A percentile compares a stretch with the other conserved stretches of the same genome.
Conservation (phyloP, 768 basidiomycete species). For the Boletellus emodensis region DNA sequence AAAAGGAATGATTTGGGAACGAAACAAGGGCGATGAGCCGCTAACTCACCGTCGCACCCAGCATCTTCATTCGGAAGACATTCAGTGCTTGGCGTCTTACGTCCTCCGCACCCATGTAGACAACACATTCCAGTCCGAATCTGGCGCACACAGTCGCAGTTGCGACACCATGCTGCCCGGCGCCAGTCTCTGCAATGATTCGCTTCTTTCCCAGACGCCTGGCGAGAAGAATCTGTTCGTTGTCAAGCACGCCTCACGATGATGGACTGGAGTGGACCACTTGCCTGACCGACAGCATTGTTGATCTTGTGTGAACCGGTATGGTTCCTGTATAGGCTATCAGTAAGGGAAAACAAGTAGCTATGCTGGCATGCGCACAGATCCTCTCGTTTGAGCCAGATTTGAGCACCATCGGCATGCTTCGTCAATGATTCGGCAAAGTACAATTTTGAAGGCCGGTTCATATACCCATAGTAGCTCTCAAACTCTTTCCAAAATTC, state of each 20-base stretch:
- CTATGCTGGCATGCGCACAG: conserved; percentile 44
- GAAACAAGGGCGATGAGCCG: neutral
- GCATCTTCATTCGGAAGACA: conserved; percentile 97
- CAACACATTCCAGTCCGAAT: conserved; percentile 90
- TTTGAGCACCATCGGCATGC: conserved; percentile 87
- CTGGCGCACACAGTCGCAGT: conserved; percentile 98
- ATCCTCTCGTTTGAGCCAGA: conserved; percentile 98
- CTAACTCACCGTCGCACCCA: conserved; percentile 74
- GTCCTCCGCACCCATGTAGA: conserved; percentile 99
- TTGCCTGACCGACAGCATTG: conserved; percentile 93
- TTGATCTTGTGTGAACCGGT: conserved; percentile 99
- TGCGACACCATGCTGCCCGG: conserved; percentile 98
- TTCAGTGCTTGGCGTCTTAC: conserved; percentile 94
- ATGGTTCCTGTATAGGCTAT: conserved; percentile 66
- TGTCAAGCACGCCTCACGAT: neutral
- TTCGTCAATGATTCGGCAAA: conserved; percentile 88
- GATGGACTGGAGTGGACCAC: conserved; percentile 9
- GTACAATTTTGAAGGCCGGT: conserved; percentile 89
- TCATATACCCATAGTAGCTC: conserved; percentile 88
- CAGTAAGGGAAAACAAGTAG: neutral
- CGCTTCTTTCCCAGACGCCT: conserved; percentile 89
- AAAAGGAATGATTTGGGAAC: neutral
- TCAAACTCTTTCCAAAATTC: conserved; percentile 90
- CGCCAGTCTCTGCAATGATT: conserved; percentile 98
- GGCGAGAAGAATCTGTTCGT: conserved; percentile 81